Evolutionary conservation across 2,329 filamentous ascomycete genomes (phyloP).

Genomic region (Fonsecaea monophora): DNA sequence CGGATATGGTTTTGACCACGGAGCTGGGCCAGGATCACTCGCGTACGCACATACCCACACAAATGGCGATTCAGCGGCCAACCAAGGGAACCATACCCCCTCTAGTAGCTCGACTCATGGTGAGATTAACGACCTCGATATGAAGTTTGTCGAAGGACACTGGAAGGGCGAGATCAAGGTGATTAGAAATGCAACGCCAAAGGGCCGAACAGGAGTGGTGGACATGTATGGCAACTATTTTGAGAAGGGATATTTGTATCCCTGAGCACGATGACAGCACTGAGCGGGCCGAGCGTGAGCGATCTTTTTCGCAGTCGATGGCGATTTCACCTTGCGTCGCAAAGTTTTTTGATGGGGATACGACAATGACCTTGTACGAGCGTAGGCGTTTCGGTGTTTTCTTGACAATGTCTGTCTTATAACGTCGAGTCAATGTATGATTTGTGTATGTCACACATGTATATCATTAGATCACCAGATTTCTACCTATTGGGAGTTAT

Average conservation of each 20-base stretch:
- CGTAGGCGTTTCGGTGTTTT: conserved; percentile 1
- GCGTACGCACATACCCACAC: conserved; percentile 2
- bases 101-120: conserved; percentile 31
- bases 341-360: background rate
- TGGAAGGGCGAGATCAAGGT: conserved; percentile 67
- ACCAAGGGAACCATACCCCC: conserved; percentile 31
- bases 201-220: conserved; percentile 52
- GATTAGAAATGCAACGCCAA: conserved; percentile 53
- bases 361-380: background rate
- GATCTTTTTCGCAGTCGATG: background rate
- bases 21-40: conserved; percentile 23
- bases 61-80: conserved; percentile 12
- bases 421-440: background rate
- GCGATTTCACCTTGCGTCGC: background rate
- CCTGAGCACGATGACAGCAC: conserved; percentile 41
- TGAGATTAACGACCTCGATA: conserved; percentile 39
- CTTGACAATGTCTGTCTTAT: background rate
- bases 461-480: background rate
- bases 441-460: background rate
- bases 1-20: conserved; percentile 34
- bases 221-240: conserved; percentile 63
- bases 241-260: conserved; percentile 60
- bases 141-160: conserved; percentile 60
- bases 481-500: background rate
- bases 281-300: background rate